Evolutionary conservation across 495 filamentous ascomycete genomes (phyloP), one percentile per base, ranked within the genome.

Genomic region (Aspergillus nanangensis): DNA sequence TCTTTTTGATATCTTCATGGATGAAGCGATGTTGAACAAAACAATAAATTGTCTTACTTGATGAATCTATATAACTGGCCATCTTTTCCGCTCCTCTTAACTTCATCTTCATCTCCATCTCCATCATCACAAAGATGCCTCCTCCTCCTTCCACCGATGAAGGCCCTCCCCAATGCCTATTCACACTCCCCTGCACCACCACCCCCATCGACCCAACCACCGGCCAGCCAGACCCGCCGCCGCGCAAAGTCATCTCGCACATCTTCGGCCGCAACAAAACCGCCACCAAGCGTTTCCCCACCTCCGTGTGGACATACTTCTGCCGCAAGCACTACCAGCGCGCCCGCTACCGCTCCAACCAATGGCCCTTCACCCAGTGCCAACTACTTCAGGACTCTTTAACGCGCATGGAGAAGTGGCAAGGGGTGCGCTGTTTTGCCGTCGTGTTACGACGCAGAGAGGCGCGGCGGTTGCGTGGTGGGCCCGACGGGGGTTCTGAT

Each of bases 261-360:
- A 74, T 91, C 47, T 93, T 95, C 55, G 90, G 90, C n/a, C 78
- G 90, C 10, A 95, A 95, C 72, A 95, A 95, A 63, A 65, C 69
- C 1, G 79, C 77, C 32, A 94, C 90, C 0, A 76, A 81, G 13
- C 63, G 67, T 3, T 83, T 95, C 33, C 86, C 87, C 0, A 51
- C 70, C 0, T 45, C 74, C 1, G 69, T 86, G 13, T 92, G 85
- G 86, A 74, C 84, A 0, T 74, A 81, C 37, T 82, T 77, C 55
- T 95, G 90, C 56, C 77, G 90, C 1, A 93, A 91, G 56, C 86
- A 92, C 55, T 95, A 95, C 63, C 90, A 95, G 62, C 82, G 87
- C 1, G 71, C 64, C 25, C 71, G 83, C 0, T 93, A 91, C 58
- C 72, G 83, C 0, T 79, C 70, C 1, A 66, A 70, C n/a, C 65